A percentile compares a stretch with the other conserved stretches of the same genome.
Evolutionary conservation across 805 yeast species (phyloP).

Genomic region (Barnettozyma botsteinii): DNA sequence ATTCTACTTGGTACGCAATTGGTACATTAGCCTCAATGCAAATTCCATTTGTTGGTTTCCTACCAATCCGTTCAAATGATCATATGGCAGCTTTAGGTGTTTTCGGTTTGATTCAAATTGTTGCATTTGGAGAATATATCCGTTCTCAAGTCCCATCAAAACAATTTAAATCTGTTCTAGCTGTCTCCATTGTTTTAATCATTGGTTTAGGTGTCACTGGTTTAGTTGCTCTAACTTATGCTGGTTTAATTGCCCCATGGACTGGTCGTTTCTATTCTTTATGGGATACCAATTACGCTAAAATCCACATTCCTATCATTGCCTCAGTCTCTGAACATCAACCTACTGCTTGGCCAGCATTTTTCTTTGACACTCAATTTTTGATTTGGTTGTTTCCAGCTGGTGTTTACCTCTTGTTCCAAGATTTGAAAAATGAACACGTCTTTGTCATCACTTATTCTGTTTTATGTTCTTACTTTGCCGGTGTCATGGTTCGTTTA

Average conservation of each 20-base stretch:
- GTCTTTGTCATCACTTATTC: conserved; percentile 88
- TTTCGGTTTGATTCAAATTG: conserved; percentile 89
- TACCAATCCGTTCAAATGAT: conserved; percentile 95
- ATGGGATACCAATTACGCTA: conserved; percentile 98
- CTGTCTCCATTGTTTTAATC: conserved; percentile 52
- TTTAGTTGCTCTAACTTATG: conserved; percentile 72
- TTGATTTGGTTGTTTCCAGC: conserved; percentile 98
- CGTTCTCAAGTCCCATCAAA: conserved; percentile 64
- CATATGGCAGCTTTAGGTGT: conserved; percentile 98
- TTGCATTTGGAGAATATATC: conserved; percentile 78
- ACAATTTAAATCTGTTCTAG: conserved; percentile 66
- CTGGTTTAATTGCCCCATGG: conserved; percentile 98
- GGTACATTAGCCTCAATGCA: conserved; percentile 99
- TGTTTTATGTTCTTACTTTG: conserved; percentile 93
- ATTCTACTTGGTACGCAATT: conserved; percentile 93
- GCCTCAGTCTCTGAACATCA: conserved; percentile 99
- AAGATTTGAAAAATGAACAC: conserved; percentile 86
- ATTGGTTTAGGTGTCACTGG: conserved; percentile 62
- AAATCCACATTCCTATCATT: conserved; percentile 95
- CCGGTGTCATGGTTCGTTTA: conserved; percentile 98
- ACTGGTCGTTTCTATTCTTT: conserved; percentile 97
- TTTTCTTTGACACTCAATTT: conserved; percentile 89
- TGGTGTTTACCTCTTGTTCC: conserved; percentile 86
- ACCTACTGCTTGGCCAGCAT: conserved; percentile 99
- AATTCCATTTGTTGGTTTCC: conserved; percentile 96